Evolutionary conservation across 2,329 filamentous ascomycete species (phyloP).

Genomic region (Aureobasidium pullulans): DNA sequence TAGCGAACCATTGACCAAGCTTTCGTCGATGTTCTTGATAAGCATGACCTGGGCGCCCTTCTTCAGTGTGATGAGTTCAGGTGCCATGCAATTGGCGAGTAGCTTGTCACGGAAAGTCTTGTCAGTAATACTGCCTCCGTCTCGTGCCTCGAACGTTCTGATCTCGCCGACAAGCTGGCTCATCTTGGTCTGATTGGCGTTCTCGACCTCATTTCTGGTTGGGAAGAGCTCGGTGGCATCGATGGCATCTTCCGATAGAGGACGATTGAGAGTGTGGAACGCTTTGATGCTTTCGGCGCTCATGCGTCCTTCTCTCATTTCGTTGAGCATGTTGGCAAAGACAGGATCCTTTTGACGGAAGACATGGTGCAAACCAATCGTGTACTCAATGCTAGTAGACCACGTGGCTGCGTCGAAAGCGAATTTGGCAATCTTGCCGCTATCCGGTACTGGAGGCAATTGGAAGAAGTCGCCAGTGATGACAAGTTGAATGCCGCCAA

Average conservation of each 20-base stretch:
- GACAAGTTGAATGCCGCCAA: conserved; percentile 91
- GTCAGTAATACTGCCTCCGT: conserved; percentile 64
- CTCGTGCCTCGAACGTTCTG: conserved; percentile 63
- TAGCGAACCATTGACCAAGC: conserved; percentile 86
- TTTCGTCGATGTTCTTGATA: conserved; percentile 98
- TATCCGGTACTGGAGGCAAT: conserved; percentile 83
- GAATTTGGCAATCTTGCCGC: conserved; percentile 68
- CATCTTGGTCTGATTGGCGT: conserved; percentile 71
- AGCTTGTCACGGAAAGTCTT: conserved; percentile 64
- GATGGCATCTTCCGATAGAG: conserved; percentile 61
- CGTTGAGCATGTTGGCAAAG: conserved; percentile 93
- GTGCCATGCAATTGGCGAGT: conserved; percentile 87
- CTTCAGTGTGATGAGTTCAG: conserved; percentile 71
- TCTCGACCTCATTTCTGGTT: conserved; percentile 81
- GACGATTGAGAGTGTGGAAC: conserved; percentile 67
- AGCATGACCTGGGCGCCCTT: conserved; percentile 96
- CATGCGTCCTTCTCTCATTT: conserved; percentile 86
- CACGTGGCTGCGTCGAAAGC: conserved; percentile 89
- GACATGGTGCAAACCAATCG: conserved; percentile 88
- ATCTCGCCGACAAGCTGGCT: conserved; percentile 60
- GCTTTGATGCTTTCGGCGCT: conserved; percentile 65
- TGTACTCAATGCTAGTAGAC: conserved; percentile 88
- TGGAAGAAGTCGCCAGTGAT: conserved; percentile 99
- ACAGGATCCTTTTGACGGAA: conserved; percentile 89
- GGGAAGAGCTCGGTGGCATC: conserved; percentile 91